Conservation (phyloP, 305 asterid genomes). For the Solanum chacoense region DNA sequence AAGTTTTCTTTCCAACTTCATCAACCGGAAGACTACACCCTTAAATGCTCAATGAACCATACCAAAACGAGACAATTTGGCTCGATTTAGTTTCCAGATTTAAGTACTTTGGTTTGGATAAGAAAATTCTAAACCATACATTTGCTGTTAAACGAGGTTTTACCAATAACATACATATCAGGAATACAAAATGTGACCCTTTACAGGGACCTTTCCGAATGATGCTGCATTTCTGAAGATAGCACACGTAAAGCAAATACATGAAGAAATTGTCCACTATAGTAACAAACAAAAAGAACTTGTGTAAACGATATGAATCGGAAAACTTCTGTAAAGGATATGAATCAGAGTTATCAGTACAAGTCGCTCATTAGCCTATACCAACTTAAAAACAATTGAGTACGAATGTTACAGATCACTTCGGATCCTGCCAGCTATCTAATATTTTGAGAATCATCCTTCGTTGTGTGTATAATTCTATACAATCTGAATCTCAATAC, state of each 20-base stretch:
- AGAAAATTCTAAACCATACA: not conserved
- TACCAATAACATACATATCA: not conserved
- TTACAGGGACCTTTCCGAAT: not conserved
- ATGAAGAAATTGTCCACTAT: not conserved
- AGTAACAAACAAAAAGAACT: not conserved
- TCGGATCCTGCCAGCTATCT: constrained; percentile 5
- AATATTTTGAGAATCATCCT: constrained; percentile 8
- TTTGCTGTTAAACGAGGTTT: not conserved
- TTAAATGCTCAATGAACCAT: not conserved
- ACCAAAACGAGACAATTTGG: not conserved
- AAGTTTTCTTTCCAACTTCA: not conserved
- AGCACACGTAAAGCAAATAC: not conserved
- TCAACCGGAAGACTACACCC: not conserved
- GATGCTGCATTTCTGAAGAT: not conserved
- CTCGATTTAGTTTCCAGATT: not conserved
- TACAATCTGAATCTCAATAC: constrained; percentile 5
- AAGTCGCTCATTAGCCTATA: not conserved
- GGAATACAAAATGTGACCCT: not conserved
- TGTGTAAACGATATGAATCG: not conserved
- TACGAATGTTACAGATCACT: not conserved
- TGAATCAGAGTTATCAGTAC: not conserved
- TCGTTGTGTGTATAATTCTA: constrained; percentile 1
- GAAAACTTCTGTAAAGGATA: not conserved
- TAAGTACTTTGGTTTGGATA: not conserved
- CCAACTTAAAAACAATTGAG: constrained; percentile 1